Conservation (phyloP, 257 asterid species). For the Solanum ossicruentum region DNA sequence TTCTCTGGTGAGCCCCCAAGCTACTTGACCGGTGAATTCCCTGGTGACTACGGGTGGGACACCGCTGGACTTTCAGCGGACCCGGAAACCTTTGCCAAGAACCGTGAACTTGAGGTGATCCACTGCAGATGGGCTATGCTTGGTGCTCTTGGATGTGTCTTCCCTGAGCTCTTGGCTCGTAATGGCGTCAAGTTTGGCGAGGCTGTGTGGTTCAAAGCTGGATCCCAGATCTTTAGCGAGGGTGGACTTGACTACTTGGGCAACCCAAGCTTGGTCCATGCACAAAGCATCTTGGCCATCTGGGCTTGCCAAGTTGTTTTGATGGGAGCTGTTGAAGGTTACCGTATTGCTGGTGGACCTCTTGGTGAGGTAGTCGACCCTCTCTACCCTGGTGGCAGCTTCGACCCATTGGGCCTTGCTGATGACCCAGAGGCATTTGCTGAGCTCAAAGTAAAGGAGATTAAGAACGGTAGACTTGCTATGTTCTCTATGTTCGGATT, state of each 20-base stretch:
- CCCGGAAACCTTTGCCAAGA: slow-evolving; percentile 70
- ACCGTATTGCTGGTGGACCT: slow-evolving; percentile 27
- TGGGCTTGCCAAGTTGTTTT: slow-evolving; percentile 58
- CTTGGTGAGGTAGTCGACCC: slow-evolving; percentile 13
- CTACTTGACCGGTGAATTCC: no score
- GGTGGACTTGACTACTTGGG: slow-evolving; percentile 73
- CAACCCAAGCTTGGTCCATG: slow-evolving; percentile 69
- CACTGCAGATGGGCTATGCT: slow-evolving; percentile 77
- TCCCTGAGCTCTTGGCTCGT: slow-evolving; percentile 71
- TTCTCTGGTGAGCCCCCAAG: no score
- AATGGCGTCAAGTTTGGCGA: slow-evolving; percentile 70
- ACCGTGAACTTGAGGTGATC: slow-evolving; percentile 68
- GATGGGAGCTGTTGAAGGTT: slow-evolving; percentile 73
- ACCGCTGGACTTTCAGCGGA: no score
- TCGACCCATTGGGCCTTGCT: slow-evolving; percentile 27
- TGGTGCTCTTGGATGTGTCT: slow-evolving; percentile 70
- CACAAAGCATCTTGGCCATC: slow-evolving; percentile 65
- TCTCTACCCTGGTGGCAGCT: slow-evolving; percentile 13
- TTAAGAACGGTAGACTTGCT: slow-evolving; percentile 45
- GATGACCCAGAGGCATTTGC: slow-evolving; percentile 38
- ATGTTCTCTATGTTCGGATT: slow-evolving; percentile 68
- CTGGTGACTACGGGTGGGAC: no score
- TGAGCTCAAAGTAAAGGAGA: slow-evolving; percentile 49
- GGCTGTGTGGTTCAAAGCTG: slow-evolving; percentile 81
- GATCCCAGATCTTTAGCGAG: slow-evolving; percentile 53